Evolutionary conservation across 2,329 filamentous ascomycete species (phyloP), one percentile per base, ranked within the genome.

Genomic region (Alternaria brassicae): DNA sequence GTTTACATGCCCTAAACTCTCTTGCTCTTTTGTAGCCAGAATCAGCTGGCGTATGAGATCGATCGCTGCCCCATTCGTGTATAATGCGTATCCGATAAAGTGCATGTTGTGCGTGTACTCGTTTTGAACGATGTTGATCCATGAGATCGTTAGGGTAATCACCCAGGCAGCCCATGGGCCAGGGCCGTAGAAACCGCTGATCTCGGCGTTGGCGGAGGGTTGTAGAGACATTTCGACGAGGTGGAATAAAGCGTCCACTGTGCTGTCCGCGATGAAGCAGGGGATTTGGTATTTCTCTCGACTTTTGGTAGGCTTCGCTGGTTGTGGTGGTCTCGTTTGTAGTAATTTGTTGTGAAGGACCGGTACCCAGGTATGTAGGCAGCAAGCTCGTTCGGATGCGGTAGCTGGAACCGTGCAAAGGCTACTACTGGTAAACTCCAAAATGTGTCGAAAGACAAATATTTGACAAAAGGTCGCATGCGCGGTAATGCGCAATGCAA

Each of bases 1-100:
- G 9, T 13, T 13, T 5, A 32, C 30, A 13, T 32, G 10, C 10
- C 10, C 0, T 6, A 12, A 13, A 32, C 0, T 13, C 0, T 0
- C 12, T 32, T 32, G 10, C 30, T 32, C 30, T 1, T 32, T 12
- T 13, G 1, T 13, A 32, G 4, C 30, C 30, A 32, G 12, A 13
- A 13, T 32, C 12, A 32, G 0, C 10, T 32, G 30, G 12, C 2
- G 23, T 32, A 19, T 13, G 5, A 39, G 9, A 27, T 41, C 4
- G 1, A 51, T 7, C 1, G 48, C 6, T 2, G 48, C 48, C 12
- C 34, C 30, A 4, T 51, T 51, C 0, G 36, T 41, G n/a, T 51
- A 51, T 13, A 51, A 7, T 2, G 48, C 23, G 6, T 51, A 41
- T 6, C 10, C 12, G 1, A 23, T 10, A 0, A 9, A 28, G 3